Evolutionary conservation across 139 green algal genomes (phyloP).

Genomic region (Chlorella sp.): DNA sequence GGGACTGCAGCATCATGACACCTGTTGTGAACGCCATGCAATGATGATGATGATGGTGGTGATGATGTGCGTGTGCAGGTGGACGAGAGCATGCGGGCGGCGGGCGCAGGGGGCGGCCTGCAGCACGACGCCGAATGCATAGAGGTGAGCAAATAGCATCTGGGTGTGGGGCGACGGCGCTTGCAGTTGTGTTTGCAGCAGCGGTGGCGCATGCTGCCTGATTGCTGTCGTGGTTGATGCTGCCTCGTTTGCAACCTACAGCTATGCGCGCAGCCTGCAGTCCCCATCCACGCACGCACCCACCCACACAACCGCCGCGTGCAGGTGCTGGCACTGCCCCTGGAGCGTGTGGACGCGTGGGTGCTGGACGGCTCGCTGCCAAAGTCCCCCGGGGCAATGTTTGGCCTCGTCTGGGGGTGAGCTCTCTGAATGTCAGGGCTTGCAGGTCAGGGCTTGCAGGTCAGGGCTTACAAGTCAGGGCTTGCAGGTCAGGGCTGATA

Average conservation of each 20-base stretch:
- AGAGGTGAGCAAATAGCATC: too few species aligned
- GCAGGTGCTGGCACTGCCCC: conserved; percentile 58
- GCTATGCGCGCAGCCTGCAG: background rate
- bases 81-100: background rate
- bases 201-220: background rate
- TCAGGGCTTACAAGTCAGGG: background rate
- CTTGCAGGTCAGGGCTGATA: background rate
- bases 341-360: conserved; percentile 42
- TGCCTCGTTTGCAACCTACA: background rate
- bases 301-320: background rate
- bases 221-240: background rate
- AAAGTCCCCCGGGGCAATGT: conserved; percentile 67
- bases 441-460: background rate
- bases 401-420: conserved; percentile 60
- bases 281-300: background rate
- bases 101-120: conserved; percentile 37
- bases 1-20: too few species aligned
- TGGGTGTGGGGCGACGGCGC: too few species aligned
- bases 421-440: background rate
- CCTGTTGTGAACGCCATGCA: too few species aligned
- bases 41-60: too few species aligned
- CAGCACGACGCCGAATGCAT: conserved; percentile 69
- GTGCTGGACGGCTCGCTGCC: conserved; percentile 44
- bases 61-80: too few species aligned
- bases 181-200: too few species aligned